Conservation (phyloP, 2,329 filamentous ascomycete species). For the Aspergillus vadensis region DNA sequence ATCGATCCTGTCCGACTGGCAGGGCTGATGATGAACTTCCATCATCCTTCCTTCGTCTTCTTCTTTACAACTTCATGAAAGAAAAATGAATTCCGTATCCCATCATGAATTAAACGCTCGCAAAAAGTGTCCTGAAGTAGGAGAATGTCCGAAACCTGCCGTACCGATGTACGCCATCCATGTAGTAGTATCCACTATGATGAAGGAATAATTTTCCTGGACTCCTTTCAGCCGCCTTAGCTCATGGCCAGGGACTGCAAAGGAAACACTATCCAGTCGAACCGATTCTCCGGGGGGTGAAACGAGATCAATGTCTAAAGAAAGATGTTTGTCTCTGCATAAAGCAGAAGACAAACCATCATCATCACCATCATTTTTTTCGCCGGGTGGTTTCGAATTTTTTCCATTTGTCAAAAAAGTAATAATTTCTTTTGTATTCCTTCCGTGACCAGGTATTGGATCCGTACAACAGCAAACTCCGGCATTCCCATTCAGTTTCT, state of each 20-base stretch:
- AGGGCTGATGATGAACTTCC: background rate
- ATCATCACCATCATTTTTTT: conserved; percentile 11
- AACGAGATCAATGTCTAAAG: conserved; percentile 8
- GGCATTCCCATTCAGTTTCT: conserved; percentile 38
- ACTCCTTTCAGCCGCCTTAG: background rate
- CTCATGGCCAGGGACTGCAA: background rate
- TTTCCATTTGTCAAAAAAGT: conserved; percentile 21
- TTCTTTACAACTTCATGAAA: conserved; percentile 4
- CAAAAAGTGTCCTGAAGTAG: conserved; percentile 17
- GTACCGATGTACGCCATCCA: conserved; percentile 3
- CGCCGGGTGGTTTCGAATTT: conserved; percentile 15
- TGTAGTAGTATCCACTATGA: background rate
- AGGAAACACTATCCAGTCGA: background rate
- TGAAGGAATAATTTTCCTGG: background rate
- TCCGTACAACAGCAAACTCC: conserved; percentile 41
- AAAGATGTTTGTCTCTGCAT: background rate
- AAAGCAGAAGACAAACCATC: background rate
- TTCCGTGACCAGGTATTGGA: conserved; percentile 34
- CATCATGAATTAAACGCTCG: conserved; percentile 21
- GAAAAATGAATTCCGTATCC: conserved; percentile 19
- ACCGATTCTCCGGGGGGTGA: background rate
- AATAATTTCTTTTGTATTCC: conserved; percentile 30
- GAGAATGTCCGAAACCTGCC: conserved; percentile 13
- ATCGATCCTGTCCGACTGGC: too few relatives aligned
- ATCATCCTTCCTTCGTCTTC: background rate